phyloP scores from a whole-genome alignment of 73 alveolate genomes.

The Paramecium biaurelia region DNA sequence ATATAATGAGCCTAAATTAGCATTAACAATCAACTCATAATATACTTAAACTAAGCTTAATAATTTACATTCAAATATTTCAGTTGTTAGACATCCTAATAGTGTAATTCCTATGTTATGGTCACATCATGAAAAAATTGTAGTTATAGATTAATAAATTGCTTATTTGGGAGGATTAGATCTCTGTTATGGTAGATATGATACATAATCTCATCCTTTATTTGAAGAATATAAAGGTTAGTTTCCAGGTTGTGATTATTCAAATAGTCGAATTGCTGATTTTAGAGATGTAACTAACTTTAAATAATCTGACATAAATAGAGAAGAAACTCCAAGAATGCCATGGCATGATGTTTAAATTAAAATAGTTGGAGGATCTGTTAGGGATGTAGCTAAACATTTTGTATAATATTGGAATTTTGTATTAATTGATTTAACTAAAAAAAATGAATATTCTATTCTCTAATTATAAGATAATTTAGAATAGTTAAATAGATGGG shows the following conservation, averaged over 20 bases:
- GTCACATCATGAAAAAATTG: slow-evolving; percentile 95
- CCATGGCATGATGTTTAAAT: slow-evolving; percentile 94
- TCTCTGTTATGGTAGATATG: slow-evolving; percentile 93
- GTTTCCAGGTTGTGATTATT: slow-evolving; percentile 86
- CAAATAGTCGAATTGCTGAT: slow-evolving; percentile 84
- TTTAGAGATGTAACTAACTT: slow-evolving; percentile 73
- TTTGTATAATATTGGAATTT: slow-evolving; percentile 93
- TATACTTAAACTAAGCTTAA: slow-evolving; percentile 69
- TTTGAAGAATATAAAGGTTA: slow-evolving; percentile 71
- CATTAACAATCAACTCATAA: slow-evolving; percentile 73
- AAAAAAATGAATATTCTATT: slow-evolving; percentile 35
- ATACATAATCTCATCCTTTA: slow-evolving; percentile 80
- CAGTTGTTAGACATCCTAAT: slow-evolving; percentile 84
- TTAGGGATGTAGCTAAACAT: slow-evolving; percentile 89
- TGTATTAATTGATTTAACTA: slow-evolving; percentile 78
- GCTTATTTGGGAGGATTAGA: slow-evolving; percentile 95
- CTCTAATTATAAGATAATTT: neutral
- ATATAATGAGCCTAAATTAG: slow-evolving; percentile 77
- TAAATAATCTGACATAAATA: slow-evolving; percentile 65
- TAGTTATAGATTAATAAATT: slow-evolving; percentile 82
- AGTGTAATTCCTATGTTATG: slow-evolving; percentile 75
- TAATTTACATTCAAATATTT: slow-evolving; percentile 78
- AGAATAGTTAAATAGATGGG: neutral
- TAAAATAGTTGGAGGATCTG: slow-evolving; percentile 84
- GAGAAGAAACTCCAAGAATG: slow-evolving; percentile 75